These are phyloP conservation scores for Antitrichia curtipendula DNA, from an alignment of 225 moss, liverwort and hornwort genomes.

Conservation along the genomic window DNA sequence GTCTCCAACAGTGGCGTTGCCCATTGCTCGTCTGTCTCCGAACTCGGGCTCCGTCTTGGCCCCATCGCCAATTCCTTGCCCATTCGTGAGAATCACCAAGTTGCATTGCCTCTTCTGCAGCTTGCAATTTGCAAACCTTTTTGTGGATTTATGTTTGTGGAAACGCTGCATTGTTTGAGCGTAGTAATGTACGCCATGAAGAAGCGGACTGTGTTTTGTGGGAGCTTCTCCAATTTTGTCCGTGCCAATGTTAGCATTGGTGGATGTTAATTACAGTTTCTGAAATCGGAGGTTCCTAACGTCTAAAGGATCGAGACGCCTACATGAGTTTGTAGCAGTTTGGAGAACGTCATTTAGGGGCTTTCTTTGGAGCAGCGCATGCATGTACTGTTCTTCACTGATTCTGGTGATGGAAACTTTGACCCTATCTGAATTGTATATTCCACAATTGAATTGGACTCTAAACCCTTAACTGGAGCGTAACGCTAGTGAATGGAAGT, in stretches of 20 bases:
- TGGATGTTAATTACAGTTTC: background rate
- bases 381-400: background rate
- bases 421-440: background rate
- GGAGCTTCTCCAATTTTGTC: background rate
- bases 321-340: background rate
- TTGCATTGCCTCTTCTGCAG: background rate
- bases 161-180: background rate
- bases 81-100: background rate
- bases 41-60: background rate
- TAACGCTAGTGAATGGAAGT: background rate
- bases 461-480: background rate
- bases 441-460: too few relatives aligned
- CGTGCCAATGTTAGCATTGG: background rate
- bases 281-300: background rate
- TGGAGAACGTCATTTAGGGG: background rate
- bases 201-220: background rate
- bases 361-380: background rate
- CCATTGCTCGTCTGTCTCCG: background rate
- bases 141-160: background rate
- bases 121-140: background rate
- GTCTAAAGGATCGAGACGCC: background rate
- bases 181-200: too few relatives aligned
- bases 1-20: background rate
- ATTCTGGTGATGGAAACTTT: background rate
- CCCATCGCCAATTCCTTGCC: background rate